A percentile compares a stretch with the other conserved stretches of the same genome.
These are phyloP conservation scores for Thelonectria discophora DNA, from an alignment of 2,329 filamentous ascomycete genomes.

Conservation along the genomic window DNA sequence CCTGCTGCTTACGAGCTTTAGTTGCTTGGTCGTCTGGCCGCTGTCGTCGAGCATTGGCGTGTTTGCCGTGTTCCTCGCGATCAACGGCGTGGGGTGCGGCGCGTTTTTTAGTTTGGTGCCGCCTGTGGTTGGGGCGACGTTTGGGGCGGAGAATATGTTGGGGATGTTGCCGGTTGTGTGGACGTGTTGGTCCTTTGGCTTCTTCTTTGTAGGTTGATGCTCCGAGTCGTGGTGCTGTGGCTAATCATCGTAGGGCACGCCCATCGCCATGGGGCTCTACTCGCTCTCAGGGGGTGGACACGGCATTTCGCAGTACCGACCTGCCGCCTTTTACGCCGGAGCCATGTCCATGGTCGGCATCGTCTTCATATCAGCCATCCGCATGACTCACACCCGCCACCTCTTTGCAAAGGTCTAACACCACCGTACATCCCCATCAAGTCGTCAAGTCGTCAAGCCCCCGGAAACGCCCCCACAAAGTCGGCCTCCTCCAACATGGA, in stretches of 20 bases:
- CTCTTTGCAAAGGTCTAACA: constrained; percentile 13
- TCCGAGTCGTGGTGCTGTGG: neutral
- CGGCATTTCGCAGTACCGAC: constrained; percentile 19
- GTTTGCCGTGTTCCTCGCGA: constrained; percentile 33
- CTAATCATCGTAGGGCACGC: constrained; percentile 27
- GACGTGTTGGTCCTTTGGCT: constrained; percentile 44
- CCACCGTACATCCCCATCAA: too few relatives aligned
- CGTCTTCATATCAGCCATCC: constrained; percentile 24
- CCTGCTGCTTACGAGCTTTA: constrained; percentile 40
- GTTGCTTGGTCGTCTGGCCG: constrained; percentile 41
- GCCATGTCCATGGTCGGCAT: constrained; percentile 30
- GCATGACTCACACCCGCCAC: constrained; percentile 11
- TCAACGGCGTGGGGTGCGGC: constrained; percentile 44
- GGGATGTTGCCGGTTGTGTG: constrained; percentile 41
- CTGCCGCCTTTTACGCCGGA: constrained; percentile 34
- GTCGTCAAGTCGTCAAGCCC: neutral
- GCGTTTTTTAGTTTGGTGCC: constrained; percentile 46
- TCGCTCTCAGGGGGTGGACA: constrained; percentile 10
- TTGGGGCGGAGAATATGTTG: constrained; percentile 37
- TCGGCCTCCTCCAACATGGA: constrained; percentile 40
- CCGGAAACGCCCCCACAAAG: constrained; percentile 24
- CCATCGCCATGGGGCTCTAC: constrained; percentile 38
- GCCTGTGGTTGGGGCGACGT: constrained; percentile 38
- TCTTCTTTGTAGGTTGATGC: constrained; percentile 40
- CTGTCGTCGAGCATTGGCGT: constrained; percentile 39